Conservation (phyloP, 345 rosid species). For the Jatropha curcas region DNA sequence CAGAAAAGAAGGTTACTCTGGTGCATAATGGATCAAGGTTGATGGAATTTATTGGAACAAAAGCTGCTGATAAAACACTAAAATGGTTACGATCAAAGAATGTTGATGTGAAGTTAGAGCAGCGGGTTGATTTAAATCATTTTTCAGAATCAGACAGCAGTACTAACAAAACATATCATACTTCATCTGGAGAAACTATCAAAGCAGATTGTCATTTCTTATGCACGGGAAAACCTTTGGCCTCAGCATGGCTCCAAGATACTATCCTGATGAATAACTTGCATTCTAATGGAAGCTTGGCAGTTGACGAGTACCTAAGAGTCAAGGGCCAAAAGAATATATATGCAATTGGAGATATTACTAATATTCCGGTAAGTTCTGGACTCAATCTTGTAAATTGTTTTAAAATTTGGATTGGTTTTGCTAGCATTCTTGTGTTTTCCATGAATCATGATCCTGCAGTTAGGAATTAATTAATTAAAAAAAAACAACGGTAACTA, state of each 20-base stretch:
- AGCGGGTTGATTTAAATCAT: slow-evolving; percentile 58
- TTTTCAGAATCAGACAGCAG: slow-evolving; percentile 45
- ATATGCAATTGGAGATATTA: slow-evolving; percentile 79
- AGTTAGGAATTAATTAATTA: neutral
- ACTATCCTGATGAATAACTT: slow-evolving; percentile 50
- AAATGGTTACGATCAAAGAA: slow-evolving; percentile 71
- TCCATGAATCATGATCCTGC: neutral
- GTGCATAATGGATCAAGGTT: slow-evolving; percentile 80
- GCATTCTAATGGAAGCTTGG: slow-evolving; percentile 65
- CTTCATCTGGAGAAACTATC: slow-evolving; percentile 64
- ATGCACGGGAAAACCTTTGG: slow-evolving; percentile 62
- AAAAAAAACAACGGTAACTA: neutral
- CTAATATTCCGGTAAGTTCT: slow-evolving; percentile 59
- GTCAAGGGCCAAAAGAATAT: slow-evolving; percentile 51
- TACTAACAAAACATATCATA: slow-evolving; percentile 35
- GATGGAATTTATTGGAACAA: slow-evolving; percentile 72
- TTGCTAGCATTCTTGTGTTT: neutral
- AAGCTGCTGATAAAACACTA: slow-evolving; percentile 64
- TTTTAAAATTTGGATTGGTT: neutral
- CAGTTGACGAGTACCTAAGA: slow-evolving; percentile 68
- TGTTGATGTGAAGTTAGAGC: slow-evolving; percentile 69
- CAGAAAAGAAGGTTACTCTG: slow-evolving; percentile 69
- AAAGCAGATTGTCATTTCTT: slow-evolving; percentile 75
- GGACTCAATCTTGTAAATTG: neutral
- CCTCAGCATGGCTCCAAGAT: slow-evolving; percentile 68